Conservation (phyloP, 345 rosid genomes). For the Citrus australasica region DNA sequence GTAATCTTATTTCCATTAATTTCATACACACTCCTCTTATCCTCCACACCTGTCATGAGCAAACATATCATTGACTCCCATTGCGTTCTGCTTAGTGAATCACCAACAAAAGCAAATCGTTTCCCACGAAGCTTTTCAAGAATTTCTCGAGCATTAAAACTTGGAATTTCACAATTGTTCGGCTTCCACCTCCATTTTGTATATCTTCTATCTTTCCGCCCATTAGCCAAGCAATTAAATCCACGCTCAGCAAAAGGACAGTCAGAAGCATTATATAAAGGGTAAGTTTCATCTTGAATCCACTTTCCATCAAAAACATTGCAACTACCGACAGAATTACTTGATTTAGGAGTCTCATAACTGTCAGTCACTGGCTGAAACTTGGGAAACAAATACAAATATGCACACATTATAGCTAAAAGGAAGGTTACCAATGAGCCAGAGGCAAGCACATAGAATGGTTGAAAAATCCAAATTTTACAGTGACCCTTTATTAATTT, state of each 20-base stretch:
- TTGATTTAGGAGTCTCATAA: constrained; percentile 24
- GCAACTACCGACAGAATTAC: constrained; percentile 27
- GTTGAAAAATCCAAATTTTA: constrained; percentile 35
- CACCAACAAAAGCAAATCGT: constrained; percentile 67
- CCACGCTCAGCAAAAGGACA: constrained; percentile 68
- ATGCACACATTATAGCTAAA: constrained; percentile 39
- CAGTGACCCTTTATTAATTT: constrained; percentile 25
- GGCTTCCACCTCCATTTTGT: constrained; percentile 77
- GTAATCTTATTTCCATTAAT: constrained; percentile 53
- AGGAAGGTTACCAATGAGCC: constrained; percentile 42
- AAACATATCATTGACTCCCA: constrained; percentile 80
- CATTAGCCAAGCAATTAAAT: constrained; percentile 63
- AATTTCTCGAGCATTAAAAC: constrained; percentile 33
- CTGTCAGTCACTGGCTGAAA: constrained; percentile 27
- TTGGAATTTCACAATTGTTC: constrained; percentile 53
- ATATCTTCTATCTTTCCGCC: constrained; percentile 53
- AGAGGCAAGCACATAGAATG: constrained; percentile 34
- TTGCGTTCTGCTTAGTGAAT: constrained; percentile 65
- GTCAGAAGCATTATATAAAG: constrained; percentile 57
- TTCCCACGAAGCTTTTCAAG: constrained; percentile 56
- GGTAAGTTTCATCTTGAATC: constrained; percentile 56
- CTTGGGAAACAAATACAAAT: constrained; percentile 36
- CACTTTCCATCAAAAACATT: constrained; percentile 56
- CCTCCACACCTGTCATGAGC: constrained; percentile 69
- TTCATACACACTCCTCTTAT: constrained; percentile 59